Evolutionary conservation across 129 eudicot genomes (phyloP), one percentile per base, ranked within the genome.

Genomic region (Flaveria linearis): DNA sequence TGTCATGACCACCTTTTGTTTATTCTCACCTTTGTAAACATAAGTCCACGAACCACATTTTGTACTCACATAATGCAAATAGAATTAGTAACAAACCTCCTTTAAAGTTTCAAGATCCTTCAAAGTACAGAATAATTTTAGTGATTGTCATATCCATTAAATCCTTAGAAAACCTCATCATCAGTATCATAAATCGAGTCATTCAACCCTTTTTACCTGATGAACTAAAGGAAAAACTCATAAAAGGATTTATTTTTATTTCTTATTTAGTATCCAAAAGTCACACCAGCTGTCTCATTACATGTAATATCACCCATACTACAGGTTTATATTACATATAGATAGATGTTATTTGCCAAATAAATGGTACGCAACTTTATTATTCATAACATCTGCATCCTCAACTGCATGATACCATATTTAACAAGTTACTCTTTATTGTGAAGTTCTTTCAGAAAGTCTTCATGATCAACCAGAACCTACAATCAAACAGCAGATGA

Each of bases 391-490:
- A 36, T 36, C 41, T 36, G 41, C 78, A 25, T 72, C 72, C 69
- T 25, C 17, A 52, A 43, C 50, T 46, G 25, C 55, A 65, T 57
- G 20, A 39, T 42, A 23, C 41, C 53, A 11, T 50, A 53, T 23
- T 50, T n/a, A 69, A 41, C 18, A 23, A 22, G 64, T 76, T 67
- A 73, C 83, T 83, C 78, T 49, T 71, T 26, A 69, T 67, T 43
- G 78, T 84, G 68, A 42, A 93, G 87, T 82, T 93, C 97, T 85
- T 85, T 87, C 80, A 93, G 87, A 81, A 93, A 93, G 84, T 93
- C 98, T 77, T 86, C 88, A 43, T 90, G 71, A 76, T 93, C 98
- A 39, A 93, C 98, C 81, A 90, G 61, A 80, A 93, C 98, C 98
- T 93, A 73, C 81, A 80, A 63, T 39, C 73, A 63, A 72, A 36